A percentile compares a stretch with the other conserved stretches of the same genome.
These are phyloP conservation scores for Gossypium herbaceum DNA, from an alignment of 345 rosid species.

Conservation along the genomic window DNA sequence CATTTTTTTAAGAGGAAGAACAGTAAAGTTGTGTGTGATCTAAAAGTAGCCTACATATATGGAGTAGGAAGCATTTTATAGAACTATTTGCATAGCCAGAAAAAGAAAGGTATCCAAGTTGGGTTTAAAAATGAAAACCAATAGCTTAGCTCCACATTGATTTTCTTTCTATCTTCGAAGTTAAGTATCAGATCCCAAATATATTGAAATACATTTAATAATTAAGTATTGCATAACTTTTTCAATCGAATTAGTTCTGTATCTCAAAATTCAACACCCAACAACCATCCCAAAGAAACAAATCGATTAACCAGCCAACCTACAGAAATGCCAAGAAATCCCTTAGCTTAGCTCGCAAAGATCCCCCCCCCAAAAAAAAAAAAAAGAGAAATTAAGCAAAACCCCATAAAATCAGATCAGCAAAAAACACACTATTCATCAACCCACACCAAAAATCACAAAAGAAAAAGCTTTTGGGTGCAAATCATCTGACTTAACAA, in stretches of 20 bases:
- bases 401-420: not conserved
- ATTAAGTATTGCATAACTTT: not conserved
- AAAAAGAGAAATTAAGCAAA: constrained; percentile 3
- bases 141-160: not conserved
- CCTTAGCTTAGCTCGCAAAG: not conserved
- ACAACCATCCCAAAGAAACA: not conserved
- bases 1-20: no score
- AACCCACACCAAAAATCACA: constrained; percentile 1
- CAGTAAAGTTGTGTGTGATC: not conserved
- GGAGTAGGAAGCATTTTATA: not conserved
- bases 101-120: not conserved
- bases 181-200: not conserved
- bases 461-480: not conserved
- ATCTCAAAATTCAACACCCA: not conserved
- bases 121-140: not conserved
- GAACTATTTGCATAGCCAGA: not conserved
- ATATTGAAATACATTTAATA: not conserved
- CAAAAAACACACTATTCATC: not conserved
- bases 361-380: not conserved
- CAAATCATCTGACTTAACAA: not conserved
- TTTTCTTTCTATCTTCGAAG: not conserved
- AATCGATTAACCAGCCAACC: not conserved
- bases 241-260: not conserved
- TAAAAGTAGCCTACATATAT: not conserved
- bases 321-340: not conserved